These are phyloP conservation scores for Sporothrix dimorphospora DNA, from an alignment of 2,329 filamentous ascomycete species.

Conservation along the genomic window DNA sequence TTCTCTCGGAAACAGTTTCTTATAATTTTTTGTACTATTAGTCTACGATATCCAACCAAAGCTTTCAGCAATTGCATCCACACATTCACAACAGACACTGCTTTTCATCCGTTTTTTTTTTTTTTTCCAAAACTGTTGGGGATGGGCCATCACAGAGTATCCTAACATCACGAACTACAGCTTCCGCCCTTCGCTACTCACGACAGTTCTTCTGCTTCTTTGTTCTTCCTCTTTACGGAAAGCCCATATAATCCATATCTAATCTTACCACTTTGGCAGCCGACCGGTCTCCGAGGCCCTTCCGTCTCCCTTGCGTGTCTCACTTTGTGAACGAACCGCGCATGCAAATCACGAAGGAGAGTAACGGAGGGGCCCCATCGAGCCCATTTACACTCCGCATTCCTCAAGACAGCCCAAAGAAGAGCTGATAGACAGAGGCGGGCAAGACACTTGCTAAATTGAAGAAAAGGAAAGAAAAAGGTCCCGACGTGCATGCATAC, in stretches of 20 bases:
- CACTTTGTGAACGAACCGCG: constrained; percentile 5
- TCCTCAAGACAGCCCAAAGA: constrained; percentile 12
- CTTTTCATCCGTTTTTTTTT: background rate
- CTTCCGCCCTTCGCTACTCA: background rate
- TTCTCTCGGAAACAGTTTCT: constrained; percentile 23
- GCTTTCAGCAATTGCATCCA: constrained; percentile 10
- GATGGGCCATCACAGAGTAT: background rate
- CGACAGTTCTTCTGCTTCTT: background rate
- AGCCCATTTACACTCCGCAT: constrained; percentile 2
- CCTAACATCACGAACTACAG: background rate
- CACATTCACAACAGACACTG: background rate
- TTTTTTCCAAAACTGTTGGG: background rate
- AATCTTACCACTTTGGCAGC: background rate
- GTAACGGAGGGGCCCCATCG: background rate
- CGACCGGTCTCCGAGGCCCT: background rate
- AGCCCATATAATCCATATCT: background rate
- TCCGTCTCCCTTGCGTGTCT: constrained; percentile 2
- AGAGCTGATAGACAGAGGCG: background rate
- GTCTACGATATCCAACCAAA: constrained; percentile 20
- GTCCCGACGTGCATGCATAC: constrained; percentile 1
- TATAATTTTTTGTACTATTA: constrained; percentile 27
- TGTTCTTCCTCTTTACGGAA: background rate
- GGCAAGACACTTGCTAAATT: background rate
- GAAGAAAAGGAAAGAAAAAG: background rate
- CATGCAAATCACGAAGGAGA: background rate